A percentile compares a stretch with the other conserved stretches of the same genome.
Conservation (phyloP, 805 yeast species). For the Cyberlindnera petersonii region DNA sequence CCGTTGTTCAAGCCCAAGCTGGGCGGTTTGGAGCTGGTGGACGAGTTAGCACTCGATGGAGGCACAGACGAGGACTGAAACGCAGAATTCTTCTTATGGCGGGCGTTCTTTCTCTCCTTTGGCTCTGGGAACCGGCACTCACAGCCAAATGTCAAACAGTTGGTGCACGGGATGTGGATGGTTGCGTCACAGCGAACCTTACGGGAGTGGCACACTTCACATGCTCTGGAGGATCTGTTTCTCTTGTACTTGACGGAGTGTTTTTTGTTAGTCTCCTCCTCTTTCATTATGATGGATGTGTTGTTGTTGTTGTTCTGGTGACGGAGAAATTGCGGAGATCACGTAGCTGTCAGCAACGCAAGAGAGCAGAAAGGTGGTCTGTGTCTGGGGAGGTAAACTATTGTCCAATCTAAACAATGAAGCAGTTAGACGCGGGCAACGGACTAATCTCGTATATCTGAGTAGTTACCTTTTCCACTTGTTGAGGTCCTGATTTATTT, state of each 20-base stretch:
- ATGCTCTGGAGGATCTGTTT: conserved; percentile 62
- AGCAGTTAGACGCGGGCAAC: too few relatives aligned
- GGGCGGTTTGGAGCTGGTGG: too few relatives aligned
- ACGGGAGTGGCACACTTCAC: conserved; percentile 72
- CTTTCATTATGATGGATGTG: conserved; percentile 1
- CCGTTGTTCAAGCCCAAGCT: background rate
- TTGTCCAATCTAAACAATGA: too few relatives aligned
- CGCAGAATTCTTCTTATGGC: conserved; percentile 20
- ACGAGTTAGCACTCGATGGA: background rate
- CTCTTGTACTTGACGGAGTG: conserved; percentile 44
- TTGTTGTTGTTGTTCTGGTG: background rate
- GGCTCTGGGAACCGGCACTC: conserved; percentile 67
- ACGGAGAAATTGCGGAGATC: background rate
- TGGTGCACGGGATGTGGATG: conserved; percentile 55
- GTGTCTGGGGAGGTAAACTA: too few relatives aligned
- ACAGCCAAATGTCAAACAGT: conserved; percentile 68
- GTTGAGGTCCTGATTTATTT: too few relatives aligned
- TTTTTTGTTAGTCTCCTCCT: conserved; percentile 19
- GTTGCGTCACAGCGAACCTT: conserved; percentile 80
- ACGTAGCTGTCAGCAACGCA: background rate
- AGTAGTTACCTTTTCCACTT: too few relatives aligned
- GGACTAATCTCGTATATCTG: too few relatives aligned
- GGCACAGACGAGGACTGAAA: background rate
- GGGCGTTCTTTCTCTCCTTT: conserved; percentile 39
- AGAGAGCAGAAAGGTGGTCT: too few relatives aligned